Evolutionary conservation across 2,329 filamentous ascomycete genomes (phyloP).

Genomic region (Ustilaginoidea virens): DNA sequence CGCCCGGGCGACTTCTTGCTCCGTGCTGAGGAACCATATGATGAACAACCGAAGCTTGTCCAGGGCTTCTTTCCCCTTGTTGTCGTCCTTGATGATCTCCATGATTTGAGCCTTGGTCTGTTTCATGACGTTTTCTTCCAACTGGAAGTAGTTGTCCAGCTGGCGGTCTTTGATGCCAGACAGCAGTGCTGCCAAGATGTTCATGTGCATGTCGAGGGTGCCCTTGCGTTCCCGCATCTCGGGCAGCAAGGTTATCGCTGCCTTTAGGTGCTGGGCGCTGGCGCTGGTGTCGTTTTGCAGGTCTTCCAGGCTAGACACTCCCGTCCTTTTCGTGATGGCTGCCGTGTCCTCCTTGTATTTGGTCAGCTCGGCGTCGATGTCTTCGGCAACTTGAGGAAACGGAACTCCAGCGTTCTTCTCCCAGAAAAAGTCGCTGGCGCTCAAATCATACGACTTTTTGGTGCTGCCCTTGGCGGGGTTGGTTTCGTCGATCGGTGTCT

Average conservation of each 20-base stretch:
- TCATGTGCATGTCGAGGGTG: slow-evolving; percentile 98
- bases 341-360: slow-evolving; percentile 92
- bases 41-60: slow-evolving; percentile 92
- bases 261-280: slow-evolving; percentile 87
- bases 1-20: slow-evolving; percentile 66
- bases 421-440: slow-evolving; percentile 91
- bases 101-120: slow-evolving; percentile 81
- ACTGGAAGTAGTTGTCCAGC: slow-evolving; percentile 88
- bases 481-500: slow-evolving; percentile 63
- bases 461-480: slow-evolving; percentile 59
- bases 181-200: slow-evolving; percentile 66
- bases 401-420: slow-evolving; percentile 77
- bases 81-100: slow-evolving; percentile 65
- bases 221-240: slow-evolving; percentile 86
- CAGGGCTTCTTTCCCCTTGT: slow-evolving; percentile 67
- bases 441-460: slow-evolving; percentile 84
- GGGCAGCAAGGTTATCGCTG: slow-evolving; percentile 82
- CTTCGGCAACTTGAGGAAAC: slow-evolving; percentile 91
- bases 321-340: slow-evolving; percentile 89
- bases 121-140: slow-evolving; percentile 86
- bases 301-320: slow-evolving; percentile 83
- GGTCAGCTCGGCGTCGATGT: slow-evolving; percentile 85
- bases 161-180: slow-evolving; percentile 85
- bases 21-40: slow-evolving; percentile 92
- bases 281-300: slow-evolving; percentile 77